These are phyloP conservation scores for Tephrocybe sp. DNA, from an alignment of 768 basidiomycete species.

Conservation along the genomic window DNA sequence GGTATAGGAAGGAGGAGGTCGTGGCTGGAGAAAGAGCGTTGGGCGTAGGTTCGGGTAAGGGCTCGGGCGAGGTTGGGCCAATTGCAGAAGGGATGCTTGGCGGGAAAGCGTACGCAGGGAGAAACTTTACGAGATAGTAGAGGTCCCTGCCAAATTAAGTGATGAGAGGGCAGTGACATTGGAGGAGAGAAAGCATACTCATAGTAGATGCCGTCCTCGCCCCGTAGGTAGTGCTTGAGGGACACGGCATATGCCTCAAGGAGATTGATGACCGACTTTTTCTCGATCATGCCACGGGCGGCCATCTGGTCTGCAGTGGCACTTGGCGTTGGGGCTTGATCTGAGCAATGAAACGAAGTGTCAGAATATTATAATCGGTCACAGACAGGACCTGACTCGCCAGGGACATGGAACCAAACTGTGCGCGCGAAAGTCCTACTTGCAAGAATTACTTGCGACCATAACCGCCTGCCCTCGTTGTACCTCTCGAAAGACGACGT, in stretches of 20 bases:
- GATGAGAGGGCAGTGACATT: neutral
- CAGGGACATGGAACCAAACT: constrained; percentile 69
- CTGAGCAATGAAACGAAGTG: constrained; percentile 17
- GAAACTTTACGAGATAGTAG: constrained; percentile 69
- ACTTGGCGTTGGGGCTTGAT: constrained; percentile 19
- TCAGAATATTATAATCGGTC: neutral
- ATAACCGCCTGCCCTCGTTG: constrained; percentile 68
- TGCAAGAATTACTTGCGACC: constrained; percentile 67
- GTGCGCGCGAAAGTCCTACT: constrained; percentile 59
- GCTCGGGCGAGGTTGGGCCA: constrained; percentile 21
- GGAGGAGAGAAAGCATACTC: constrained; percentile 28
- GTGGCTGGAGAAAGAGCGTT: too few species aligned
- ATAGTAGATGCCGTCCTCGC: constrained; percentile 53
- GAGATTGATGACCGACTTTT: constrained; percentile 68
- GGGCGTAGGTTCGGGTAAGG: neutral
- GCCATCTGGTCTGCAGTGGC: constrained; percentile 30
- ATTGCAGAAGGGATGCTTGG: constrained; percentile 43
- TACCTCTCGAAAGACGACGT: constrained; percentile 77
- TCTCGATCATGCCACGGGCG: constrained; percentile 57
- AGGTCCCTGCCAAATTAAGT: constrained; percentile 41
- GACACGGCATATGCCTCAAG: constrained; percentile 68
- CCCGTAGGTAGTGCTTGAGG: constrained; percentile 70
- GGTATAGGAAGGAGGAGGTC: too few species aligned
- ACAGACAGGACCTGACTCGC: constrained; percentile 28
- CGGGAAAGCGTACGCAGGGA: constrained; percentile 63